Percentiles rank a stretch among this genome's conserved stretches.
Conservation (phyloP, 2,329 filamentous ascomycete genomes). For the Ceratocystis huliohia region DNA sequence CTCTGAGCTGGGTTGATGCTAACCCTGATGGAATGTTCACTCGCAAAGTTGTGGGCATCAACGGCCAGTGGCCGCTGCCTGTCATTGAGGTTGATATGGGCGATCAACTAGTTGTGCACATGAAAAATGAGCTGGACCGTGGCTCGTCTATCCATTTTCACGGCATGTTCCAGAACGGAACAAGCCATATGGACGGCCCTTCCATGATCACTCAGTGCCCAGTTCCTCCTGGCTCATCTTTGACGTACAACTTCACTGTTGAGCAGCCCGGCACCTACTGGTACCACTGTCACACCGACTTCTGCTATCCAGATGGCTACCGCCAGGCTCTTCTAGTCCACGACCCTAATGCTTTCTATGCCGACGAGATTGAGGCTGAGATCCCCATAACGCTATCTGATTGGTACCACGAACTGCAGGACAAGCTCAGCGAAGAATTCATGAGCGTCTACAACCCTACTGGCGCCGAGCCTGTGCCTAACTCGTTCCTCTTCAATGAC, state of each 20-base stretch:
- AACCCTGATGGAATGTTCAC: conserved; percentile 46
- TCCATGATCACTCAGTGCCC: conserved; percentile 44
- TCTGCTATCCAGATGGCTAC: conserved; percentile 47
- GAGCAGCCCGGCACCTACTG: conserved; percentile 48
- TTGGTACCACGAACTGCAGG: conserved; percentile 48
- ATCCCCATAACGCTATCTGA: conserved; percentile 45
- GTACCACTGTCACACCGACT: conserved; percentile 44
- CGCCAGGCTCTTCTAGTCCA: conserved; percentile 44
- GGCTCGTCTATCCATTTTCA: conserved; percentile 47
- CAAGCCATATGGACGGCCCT: conserved; percentile 48
- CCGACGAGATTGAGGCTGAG: conserved; percentile 39
- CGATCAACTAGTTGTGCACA: conserved; percentile 38
- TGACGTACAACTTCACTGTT: conserved; percentile 47
- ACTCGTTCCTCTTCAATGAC: conserved; percentile 43
- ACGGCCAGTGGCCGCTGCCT: conserved; percentile 52
- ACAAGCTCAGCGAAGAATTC: conserved; percentile 35
- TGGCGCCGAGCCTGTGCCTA: conserved; percentile 43
- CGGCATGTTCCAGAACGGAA: conserved; percentile 47
- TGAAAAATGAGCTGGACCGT: conserved; percentile 39
- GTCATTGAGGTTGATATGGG: conserved; percentile 42
- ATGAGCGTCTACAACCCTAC: conserved; percentile 35
- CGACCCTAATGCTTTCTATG: conserved; percentile 38
- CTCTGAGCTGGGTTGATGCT: conserved; percentile 47
- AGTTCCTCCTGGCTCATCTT: conserved; percentile 38
- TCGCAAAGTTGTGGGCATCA: conserved; percentile 51